Base-by-base conservation (phyloP, 2,329 filamentous ascomycete genomes). In the Hypoxylon sp. region DNA sequence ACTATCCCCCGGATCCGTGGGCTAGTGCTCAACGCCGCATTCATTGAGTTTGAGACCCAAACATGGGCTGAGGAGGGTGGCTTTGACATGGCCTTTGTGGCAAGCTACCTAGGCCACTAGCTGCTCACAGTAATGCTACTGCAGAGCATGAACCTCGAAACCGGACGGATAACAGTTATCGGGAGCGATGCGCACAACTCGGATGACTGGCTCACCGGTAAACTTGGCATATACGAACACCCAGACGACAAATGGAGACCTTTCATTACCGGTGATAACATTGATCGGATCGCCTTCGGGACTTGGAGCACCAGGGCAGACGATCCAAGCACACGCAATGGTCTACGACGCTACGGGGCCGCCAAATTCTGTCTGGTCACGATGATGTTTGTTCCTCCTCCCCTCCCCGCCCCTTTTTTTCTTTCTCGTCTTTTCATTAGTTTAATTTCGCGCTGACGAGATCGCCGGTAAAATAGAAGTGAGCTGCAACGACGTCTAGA, bases 251-350 rank as follows among this genome's bases (percentile, higher is more conserved):
- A 58, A 58, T 58, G 55, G 55, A 49, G 55, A 27, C 30, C 55
- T 17, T 58, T 58, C 55, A 58, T 58, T 40, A 14, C 27, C 54
- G 53, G 42, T 1, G 57, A 64, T 11, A 74, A 63, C 40, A 30
- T 49, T 3, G 69, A 76, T 3, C 30, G 54, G 14, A 72, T 77
- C 22, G 74, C 74, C 10, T 71, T 63, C 33, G 74, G 74, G 6
- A 69, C 54, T 3, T 75, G 74, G 74, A 76, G 73, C 59, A 48
- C 69, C 3, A 58, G 35, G 2, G 55, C 55, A 14, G 73, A 77
- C 22, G 72, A 77, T 48, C 63, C 73, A 11, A 70, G 72, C 3
- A 37, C 44, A 30, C 37, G 31, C 6, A 61, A 48, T 17, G 62
- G 51, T 3, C 17, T 42, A 14, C 68, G 68, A n/a, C 70, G 70